These are phyloP conservation scores for Chaetomium fimeti DNA, from an alignment of 495 filamentous ascomycete genomes.

Conservation along the genomic window DNA sequence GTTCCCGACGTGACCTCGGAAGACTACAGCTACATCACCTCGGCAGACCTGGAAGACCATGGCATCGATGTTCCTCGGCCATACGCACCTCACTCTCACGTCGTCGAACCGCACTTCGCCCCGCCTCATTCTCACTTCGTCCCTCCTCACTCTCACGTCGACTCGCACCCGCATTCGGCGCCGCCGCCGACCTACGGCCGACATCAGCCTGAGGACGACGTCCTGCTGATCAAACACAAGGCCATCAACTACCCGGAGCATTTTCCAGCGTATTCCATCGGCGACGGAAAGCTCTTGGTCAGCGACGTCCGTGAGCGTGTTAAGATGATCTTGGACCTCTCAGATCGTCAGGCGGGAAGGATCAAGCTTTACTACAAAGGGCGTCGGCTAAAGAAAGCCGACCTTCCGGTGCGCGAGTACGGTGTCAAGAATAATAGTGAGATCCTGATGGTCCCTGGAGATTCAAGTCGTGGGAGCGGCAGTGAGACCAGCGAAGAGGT, in stretches of 20 bases:
- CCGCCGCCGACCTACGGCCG: constrained; percentile 31
- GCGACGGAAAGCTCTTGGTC: constrained; percentile 69
- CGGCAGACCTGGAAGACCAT: constrained; percentile 59
- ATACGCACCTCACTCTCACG: constrained; percentile 40
- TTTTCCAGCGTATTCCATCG: constrained; percentile 80
- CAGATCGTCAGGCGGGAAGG: constrained; percentile 51
- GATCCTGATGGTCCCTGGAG: constrained; percentile 56
- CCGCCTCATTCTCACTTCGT: too few relatives aligned
- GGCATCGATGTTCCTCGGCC: constrained; percentile 34
- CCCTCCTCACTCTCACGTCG: constrained; percentile 36
- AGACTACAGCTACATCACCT: constrained; percentile 79
- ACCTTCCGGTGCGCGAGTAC: constrained; percentile 64
- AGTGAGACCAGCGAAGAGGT: constrained; percentile 54
- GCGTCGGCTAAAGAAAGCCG: constrained; percentile 65
- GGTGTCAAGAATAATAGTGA: constrained; percentile 79
- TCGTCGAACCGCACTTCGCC: constrained; percentile 29
- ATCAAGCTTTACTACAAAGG: constrained; percentile 84
- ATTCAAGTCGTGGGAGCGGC: constrained; percentile 48
- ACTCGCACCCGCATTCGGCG: constrained; percentile 30
- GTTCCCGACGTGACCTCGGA: constrained; percentile 67
- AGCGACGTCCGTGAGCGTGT: constrained; percentile 64
- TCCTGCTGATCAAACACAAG: constrained; percentile 71
- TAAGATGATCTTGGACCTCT: constrained; percentile 59
- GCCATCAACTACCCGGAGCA: constrained; percentile 69
- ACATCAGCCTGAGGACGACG: constrained; percentile 61